A percentile compares a stretch with the other conserved stretches of the same genome.
phyloP scores from a whole-genome alignment of 768 basidiomycete genomes.

The Tricholoma matsutake region DNA sequence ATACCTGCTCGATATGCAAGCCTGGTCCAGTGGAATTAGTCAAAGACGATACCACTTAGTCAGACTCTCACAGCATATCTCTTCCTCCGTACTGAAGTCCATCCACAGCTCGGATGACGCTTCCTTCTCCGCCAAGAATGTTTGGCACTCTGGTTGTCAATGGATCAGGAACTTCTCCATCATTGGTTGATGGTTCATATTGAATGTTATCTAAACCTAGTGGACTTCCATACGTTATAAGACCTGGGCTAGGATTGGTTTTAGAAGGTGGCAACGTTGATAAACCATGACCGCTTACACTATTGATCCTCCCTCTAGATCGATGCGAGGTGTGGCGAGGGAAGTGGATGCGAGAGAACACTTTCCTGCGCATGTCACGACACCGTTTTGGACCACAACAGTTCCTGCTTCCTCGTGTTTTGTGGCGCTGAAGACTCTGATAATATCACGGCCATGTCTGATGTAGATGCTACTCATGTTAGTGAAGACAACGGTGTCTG shows the following conservation, averaged over 20 bases:
- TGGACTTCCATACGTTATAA: slow-evolving; percentile 68
- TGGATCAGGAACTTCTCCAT: slow-evolving; percentile 61
- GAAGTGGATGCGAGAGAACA: slow-evolving; percentile 7
- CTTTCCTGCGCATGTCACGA: slow-evolving; percentile 47
- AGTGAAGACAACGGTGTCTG: slow-evolving; percentile 44
- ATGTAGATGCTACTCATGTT: slow-evolving; percentile 57
- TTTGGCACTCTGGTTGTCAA: slow-evolving; percentile 40
- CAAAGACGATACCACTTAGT: background rate
- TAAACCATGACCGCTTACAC: slow-evolving; percentile 17
- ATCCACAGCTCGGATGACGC: slow-evolving; percentile 60
- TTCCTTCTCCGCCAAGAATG: slow-evolving; percentile 49
- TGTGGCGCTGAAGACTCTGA: slow-evolving; percentile 24
- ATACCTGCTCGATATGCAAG: slow-evolving; percentile 71
- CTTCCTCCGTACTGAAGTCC: slow-evolving; percentile 66
- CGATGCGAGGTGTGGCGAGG: slow-evolving; percentile 35
- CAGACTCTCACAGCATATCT: slow-evolving; percentile 58
- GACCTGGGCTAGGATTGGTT: slow-evolving; percentile 37
- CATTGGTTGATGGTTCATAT: slow-evolving; percentile 64
- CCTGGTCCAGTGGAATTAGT: slow-evolving; percentile 29
- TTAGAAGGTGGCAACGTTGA: background rate
- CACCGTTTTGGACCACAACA: slow-evolving; percentile 43
- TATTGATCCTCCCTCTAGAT: slow-evolving; percentile 69
- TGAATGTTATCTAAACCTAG: slow-evolving; percentile 70
- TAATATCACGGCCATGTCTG: slow-evolving; percentile 25
- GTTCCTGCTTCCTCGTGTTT: slow-evolving; percentile 22